Evolutionary conservation across 441 rosid genomes (phyloP).

Genomic region (Pelargonium citronellum): DNA sequence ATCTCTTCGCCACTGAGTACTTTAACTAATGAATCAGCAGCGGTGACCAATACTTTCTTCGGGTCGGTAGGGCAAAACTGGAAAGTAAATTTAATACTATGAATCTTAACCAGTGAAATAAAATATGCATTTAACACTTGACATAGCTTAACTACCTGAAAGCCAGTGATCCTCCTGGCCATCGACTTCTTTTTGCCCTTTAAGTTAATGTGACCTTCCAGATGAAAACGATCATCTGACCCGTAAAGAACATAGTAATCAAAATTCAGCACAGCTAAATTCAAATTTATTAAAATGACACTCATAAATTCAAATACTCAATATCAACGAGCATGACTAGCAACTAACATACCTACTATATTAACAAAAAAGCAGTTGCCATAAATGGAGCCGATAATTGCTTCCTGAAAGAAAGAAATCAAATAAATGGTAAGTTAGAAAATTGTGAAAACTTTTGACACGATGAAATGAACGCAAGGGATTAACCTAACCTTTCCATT

Average conservation of each 20-base stretch:
- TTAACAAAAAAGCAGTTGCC: conserved; percentile 70
- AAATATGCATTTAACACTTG: conserved; percentile 22
- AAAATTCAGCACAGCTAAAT: neutral
- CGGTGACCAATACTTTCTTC: conserved; percentile 73
- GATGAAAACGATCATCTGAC: conserved; percentile 64
- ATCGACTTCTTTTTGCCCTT: conserved; percentile 61
- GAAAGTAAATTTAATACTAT: neutral
- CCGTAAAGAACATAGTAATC: conserved; percentile 11
- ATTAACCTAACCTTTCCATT: conserved; percentile 50
- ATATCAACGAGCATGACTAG: neutral
- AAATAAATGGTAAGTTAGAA: neutral
- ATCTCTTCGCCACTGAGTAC: conserved; percentile 59
- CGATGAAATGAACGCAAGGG: neutral
- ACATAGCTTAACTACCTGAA: conserved; percentile 52
- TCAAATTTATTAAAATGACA: no score
- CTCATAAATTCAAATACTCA: neutral
- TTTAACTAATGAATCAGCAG: conserved; percentile 80
- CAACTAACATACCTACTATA: conserved; percentile 44
- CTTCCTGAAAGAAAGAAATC: conserved; percentile 45
- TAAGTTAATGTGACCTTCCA: conserved; percentile 61
- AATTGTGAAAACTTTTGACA: neutral
- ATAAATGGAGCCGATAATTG: conserved; percentile 60
- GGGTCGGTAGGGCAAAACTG: conserved; percentile 68
- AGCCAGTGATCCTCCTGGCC: conserved; percentile 65
- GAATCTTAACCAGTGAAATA: conserved; percentile 16